phyloP scores from a whole-genome alignment of 371 early-diverging fungal species.

The Actinomortierella ambigua region DNA sequence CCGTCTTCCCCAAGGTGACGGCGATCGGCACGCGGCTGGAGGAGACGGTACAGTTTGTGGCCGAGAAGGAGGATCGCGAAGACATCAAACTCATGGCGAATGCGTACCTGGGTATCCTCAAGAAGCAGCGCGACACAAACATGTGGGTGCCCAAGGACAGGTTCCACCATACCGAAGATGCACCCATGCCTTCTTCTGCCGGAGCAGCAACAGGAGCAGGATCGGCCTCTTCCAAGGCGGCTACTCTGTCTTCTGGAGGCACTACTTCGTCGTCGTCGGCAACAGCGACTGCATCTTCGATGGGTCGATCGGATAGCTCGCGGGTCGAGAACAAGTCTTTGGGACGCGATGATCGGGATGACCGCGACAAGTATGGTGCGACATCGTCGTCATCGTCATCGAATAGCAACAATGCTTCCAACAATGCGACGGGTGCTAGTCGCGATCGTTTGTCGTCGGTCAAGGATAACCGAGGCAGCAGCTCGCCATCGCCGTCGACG shows the following conservation, averaged over 20 bases:
- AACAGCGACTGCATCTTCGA: background rate
- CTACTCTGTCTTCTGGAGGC: background rate
- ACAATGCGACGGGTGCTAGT: no score
- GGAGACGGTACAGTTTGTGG: conserved; percentile 26
- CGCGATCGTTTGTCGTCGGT: conserved; percentile 18
- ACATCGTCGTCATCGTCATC: no score
- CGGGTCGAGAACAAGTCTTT: no score
- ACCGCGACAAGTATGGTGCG: no score
- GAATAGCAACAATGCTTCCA: no score
- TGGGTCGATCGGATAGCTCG: background rate
- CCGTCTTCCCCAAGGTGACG: conserved; percentile 65
- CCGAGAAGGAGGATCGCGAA: conserved; percentile 48
- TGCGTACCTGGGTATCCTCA: conserved; percentile 31
- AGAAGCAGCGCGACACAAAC: conserved; percentile 16
- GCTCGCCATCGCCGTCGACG: conserved; percentile 13
- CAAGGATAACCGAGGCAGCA: conserved; percentile 17
- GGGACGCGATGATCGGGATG: no score
- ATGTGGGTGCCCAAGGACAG: conserved; percentile 22
- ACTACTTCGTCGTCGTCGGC: no score
- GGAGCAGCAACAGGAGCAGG: conserved; percentile 1
- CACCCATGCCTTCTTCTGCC: background rate
- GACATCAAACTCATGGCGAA: conserved; percentile 60
- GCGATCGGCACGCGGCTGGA: conserved; percentile 55
- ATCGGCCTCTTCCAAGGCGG: background rate
- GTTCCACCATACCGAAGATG: conserved; percentile 21